Evolutionary conservation across 148 eudicot genomes (phyloP).

Genomic region (Heliamphora exappendiculata): DNA sequence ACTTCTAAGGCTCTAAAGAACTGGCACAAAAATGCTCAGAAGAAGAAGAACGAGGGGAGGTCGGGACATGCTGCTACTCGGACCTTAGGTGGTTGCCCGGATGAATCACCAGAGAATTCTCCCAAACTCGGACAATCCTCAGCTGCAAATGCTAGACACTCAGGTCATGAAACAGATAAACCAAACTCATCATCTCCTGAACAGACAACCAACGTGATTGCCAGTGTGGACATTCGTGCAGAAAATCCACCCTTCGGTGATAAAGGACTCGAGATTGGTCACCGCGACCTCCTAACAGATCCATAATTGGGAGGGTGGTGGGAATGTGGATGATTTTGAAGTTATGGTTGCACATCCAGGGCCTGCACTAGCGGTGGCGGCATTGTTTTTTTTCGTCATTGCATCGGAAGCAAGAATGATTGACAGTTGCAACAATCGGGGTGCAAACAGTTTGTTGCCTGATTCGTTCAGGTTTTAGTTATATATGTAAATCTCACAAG

Average conservation of each 20-base stretch:
- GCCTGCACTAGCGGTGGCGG: too few relatives aligned
- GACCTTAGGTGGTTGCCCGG: conserved; percentile 26
- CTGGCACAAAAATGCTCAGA: conserved; percentile 66
- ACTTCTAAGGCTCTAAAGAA: conserved; percentile 71
- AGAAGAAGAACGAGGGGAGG: conserved; percentile 35
- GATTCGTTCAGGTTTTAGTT: too few relatives aligned
- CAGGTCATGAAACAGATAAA: too few relatives aligned
- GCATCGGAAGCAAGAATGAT: too few relatives aligned
- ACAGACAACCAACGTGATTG: too few relatives aligned
- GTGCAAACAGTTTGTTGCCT: too few relatives aligned
- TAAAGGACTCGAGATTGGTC: background rate
- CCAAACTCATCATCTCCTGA: background rate
- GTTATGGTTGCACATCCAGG: too few relatives aligned
- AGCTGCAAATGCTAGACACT: background rate
- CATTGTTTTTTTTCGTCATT: background rate
- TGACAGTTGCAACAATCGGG: too few relatives aligned
- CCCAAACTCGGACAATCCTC: conserved; percentile 10
- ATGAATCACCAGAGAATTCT: conserved; percentile 16
- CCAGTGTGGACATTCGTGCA: too few relatives aligned
- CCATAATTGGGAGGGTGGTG: background rate
- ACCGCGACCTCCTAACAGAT: conserved; percentile 14
- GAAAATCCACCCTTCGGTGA: conserved; percentile 1
- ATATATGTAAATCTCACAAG: too few relatives aligned
- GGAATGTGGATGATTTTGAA: background rate
- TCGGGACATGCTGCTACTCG: background rate